Percentiles rank a stretch among this genome's conserved stretches.
These are phyloP conservation scores for Smittium culicis DNA, from an alignment of 371 early-diverging fungal species.

Conservation along the genomic window DNA sequence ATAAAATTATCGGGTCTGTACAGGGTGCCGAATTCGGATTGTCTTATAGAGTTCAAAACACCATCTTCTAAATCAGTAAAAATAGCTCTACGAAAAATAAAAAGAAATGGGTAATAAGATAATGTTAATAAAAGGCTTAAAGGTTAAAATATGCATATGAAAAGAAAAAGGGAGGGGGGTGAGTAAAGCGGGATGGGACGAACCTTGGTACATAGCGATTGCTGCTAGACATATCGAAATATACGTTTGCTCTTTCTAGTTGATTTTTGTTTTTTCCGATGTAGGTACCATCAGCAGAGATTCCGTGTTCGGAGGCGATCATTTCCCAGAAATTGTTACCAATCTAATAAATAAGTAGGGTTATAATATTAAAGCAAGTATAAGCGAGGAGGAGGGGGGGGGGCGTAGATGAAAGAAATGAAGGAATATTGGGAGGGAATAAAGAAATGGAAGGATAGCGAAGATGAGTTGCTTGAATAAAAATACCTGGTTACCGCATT, in stretches of 20 bases:
- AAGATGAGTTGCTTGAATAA: too few species aligned
- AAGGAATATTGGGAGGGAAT: too few species aligned
- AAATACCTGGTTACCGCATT: slow-evolving; percentile 66
- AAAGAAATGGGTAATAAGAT: too few species aligned
- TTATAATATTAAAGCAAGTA: too few species aligned
- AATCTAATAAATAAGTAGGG: too few species aligned
- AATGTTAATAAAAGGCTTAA: too few species aligned
- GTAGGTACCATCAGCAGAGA: slow-evolving; percentile 59
- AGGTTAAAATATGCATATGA: too few species aligned
- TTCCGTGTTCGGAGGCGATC: slow-evolving; percentile 86
- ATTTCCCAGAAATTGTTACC: slow-evolving; percentile 90
- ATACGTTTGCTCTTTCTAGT: slow-evolving; percentile 95
- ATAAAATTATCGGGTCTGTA: slow-evolving; percentile 83
- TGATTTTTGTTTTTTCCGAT: slow-evolving; percentile 49
- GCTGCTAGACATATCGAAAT: slow-evolving; percentile 83
- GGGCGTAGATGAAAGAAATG: too few species aligned
- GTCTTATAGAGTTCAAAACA: slow-evolving; percentile 88
- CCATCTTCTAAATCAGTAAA: slow-evolving; percentile 98
- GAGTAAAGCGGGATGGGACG: too few species aligned
- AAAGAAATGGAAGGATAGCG: too few species aligned
- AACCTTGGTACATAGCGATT: slow-evolving; percentile 46
- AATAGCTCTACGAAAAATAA: slow-evolving; percentile 82
- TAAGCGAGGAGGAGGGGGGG: too few species aligned
- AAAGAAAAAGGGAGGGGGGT: too few species aligned
- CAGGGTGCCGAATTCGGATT: slow-evolving; percentile 53